A percentile compares a stretch with the other conserved stretches of the same genome.
Conservation (phyloP, 1,139 yeast genomes). For the Scheffersomyces stambukii region DNA sequence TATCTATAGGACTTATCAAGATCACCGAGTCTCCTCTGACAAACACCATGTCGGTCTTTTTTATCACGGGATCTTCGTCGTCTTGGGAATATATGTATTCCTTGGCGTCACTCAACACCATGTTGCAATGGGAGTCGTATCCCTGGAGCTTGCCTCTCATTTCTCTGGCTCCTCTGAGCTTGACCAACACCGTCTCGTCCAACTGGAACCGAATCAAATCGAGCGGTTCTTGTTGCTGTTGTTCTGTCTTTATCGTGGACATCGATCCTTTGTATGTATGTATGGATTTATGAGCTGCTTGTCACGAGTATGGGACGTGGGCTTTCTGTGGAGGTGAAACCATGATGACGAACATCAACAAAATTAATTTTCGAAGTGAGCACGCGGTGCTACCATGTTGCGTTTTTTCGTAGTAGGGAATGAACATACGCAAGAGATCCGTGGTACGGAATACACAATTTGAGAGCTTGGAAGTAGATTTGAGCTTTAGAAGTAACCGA, state of each 20-base stretch:
- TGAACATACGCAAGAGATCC: too few species aligned
- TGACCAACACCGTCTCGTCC: constrained; percentile 84
- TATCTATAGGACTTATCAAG: constrained; percentile 54
- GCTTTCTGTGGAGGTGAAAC: too few species aligned
- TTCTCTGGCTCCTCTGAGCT: constrained; percentile 94
- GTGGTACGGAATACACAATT: too few species aligned
- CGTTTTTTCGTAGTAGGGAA: too few species aligned
- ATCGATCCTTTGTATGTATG: too few species aligned
- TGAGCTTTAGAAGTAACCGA: too few species aligned
- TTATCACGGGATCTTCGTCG: constrained; percentile 43
- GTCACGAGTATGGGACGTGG: too few species aligned
- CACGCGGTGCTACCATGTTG: too few species aligned
- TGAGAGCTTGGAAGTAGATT: too few species aligned
- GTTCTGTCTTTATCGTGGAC: constrained; percentile 33
- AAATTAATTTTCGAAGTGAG: too few species aligned
- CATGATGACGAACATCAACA: too few species aligned
- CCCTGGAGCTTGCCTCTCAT: constrained; percentile 89
- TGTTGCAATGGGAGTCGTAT: constrained; percentile 93
- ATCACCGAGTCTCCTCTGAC: constrained; percentile 96
- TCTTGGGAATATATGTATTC: constrained; percentile 69
- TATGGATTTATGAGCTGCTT: too few species aligned
- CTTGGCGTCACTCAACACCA: constrained; percentile 89
- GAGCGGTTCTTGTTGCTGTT: constrained; percentile 59
- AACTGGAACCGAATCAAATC: constrained; percentile 83
- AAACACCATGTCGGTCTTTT: constrained; percentile 83